These are phyloP conservation scores for Linnemannia zychae DNA, from an alignment of 192 early-diverging fungal genomes.

Conservation along the genomic window DNA sequence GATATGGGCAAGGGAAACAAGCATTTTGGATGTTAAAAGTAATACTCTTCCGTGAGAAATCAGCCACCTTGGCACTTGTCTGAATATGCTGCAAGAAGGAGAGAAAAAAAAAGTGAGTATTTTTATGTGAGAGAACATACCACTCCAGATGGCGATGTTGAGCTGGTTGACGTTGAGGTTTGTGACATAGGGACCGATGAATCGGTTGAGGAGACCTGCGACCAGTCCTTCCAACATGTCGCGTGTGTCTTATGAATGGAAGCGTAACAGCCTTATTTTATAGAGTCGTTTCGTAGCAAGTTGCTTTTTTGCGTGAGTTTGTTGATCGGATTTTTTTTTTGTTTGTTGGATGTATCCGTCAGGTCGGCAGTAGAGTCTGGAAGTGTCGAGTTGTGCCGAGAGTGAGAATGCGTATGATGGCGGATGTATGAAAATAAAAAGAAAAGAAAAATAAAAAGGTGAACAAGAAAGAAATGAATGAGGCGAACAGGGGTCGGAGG, in stretches of 20 bases:
- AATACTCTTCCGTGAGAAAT: background rate
- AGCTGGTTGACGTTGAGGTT: conserved; percentile 96
- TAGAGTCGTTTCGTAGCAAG: background rate
- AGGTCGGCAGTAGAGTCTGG: background rate
- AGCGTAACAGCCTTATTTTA: background rate
- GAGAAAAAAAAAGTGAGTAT: background rate
- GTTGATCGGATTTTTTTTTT: background rate
- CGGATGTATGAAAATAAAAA: background rate
- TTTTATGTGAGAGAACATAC: conserved; percentile 60
- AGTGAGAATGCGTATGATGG: background rate
- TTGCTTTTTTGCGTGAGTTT: background rate
- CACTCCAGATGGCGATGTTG: conserved; percentile 95
- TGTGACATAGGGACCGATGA: conserved; percentile 95
- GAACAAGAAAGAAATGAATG: background rate
- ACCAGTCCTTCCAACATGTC: conserved; percentile 86
- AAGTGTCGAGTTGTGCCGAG: background rate
- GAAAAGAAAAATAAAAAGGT: background rate
- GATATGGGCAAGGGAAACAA: background rate
- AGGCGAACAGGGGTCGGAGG: background rate
- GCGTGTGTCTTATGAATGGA: conserved; percentile 21
- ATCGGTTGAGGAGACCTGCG: conserved; percentile 80
- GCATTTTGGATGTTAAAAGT: background rate
- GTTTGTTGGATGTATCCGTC: background rate
- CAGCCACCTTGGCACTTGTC: background rate
- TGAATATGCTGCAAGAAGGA: background rate